Conservation (phyloP, 257 asterid genomes). For the Verbascum thapsus region DNA sequence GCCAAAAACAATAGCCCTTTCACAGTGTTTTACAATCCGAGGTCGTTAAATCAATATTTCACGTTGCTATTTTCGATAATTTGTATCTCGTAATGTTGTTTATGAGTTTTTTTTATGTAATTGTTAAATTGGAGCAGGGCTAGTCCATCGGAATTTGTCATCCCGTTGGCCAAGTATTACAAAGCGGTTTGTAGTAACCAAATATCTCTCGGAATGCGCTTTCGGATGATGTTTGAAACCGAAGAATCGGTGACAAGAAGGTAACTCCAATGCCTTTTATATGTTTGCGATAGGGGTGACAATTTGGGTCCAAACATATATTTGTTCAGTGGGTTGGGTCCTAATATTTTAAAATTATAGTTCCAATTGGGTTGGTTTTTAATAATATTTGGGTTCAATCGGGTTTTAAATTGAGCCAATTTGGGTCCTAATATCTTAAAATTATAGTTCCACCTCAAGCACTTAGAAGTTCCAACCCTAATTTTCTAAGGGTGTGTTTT, state of each 20-base stretch:
- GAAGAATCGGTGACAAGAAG: slow-evolving; percentile 96
- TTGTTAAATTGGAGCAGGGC: slow-evolving; percentile 58
- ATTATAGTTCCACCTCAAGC: too few species aligned
- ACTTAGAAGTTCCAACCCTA: too few species aligned
- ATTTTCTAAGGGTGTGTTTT: too few species aligned
- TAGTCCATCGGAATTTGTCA: slow-evolving; percentile 91
- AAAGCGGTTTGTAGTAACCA: slow-evolving; percentile 83
- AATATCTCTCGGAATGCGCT: slow-evolving; percentile 93
- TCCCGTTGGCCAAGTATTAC: slow-evolving; percentile 91
- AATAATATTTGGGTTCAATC: too few species aligned
- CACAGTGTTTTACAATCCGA: slow-evolving; percentile 72
- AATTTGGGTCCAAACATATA: too few species aligned
- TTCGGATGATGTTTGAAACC: slow-evolving; percentile 95
- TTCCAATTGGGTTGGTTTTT: too few species aligned
- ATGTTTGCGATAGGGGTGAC: too few species aligned
- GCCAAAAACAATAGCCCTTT: slow-evolving; percentile 70
- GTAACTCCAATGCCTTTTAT: slow-evolving; percentile 34
- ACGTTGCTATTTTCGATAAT: too few species aligned
- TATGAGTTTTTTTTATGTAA: not conserved
- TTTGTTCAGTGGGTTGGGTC: too few species aligned
- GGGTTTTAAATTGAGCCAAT: too few species aligned
- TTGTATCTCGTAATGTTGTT: not conserved
- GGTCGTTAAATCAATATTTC: slow-evolving; percentile 33
- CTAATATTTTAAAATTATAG: too few species aligned
- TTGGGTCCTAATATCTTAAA: too few species aligned